Evolutionary conservation across 176 grass and related monocot genomes (phyloP).

Genomic region (Bromus sterilis): DNA sequence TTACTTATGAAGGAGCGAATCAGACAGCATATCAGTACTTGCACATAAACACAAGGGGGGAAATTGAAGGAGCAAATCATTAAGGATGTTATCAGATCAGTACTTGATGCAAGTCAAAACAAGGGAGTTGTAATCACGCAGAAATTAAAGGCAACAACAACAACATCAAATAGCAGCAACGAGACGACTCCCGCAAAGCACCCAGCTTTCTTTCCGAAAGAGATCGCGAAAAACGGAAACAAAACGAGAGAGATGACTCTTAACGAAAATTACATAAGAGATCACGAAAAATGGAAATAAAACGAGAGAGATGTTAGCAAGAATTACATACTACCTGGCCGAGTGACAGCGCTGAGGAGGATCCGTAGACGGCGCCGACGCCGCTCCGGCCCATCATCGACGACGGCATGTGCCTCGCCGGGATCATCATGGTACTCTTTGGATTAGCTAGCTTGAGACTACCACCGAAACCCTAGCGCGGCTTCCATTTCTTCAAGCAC

Average conservation of each 20-base stretch:
- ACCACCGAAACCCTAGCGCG: conserved; percentile 47
- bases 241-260: too few relatives aligned
- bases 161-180: too few relatives aligned
- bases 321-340: too few relatives aligned
- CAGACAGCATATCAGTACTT: background rate
- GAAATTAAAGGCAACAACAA: background rate
- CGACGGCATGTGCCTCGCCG: conserved; percentile 62
- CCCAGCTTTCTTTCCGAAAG: background rate
- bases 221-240: background rate
- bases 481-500: conserved; percentile 31
- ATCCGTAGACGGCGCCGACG: conserved; percentile 48
- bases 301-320: too few relatives aligned
- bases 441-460: background rate
- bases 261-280: too few relatives aligned
- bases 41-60: background rate
- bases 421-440: conserved; percentile 87
- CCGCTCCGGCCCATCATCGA: conserved; percentile 75
- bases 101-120: background rate
- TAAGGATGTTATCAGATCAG: background rate
- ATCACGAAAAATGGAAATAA: too few relatives aligned
- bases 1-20: background rate
- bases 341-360: conserved; percentile 85
- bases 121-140: background rate
- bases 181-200: background rate
- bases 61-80: background rate